A percentile compares a stretch with the other conserved stretches of the same genome.
Evolutionary conservation across 2,329 filamentous ascomycete genomes (phyloP).

Genomic region (Hirsutella thompsonii): DNA sequence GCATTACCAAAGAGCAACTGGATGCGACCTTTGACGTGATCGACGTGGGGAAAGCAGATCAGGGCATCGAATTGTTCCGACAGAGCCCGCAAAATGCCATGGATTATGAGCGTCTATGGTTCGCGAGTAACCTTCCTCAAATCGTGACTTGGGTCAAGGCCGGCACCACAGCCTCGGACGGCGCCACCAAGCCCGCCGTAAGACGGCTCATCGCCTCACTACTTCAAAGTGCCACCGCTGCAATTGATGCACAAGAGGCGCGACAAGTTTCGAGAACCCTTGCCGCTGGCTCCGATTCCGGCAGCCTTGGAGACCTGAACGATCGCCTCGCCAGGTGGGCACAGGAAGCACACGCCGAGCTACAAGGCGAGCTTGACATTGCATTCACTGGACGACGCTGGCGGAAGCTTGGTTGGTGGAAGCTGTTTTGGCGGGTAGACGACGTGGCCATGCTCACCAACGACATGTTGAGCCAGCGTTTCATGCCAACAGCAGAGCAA

Average conservation of each 20-base stretch:
- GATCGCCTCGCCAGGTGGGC: slow-evolving; percentile 58
- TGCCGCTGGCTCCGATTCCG: slow-evolving; percentile 18
- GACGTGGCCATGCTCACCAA: slow-evolving; percentile 75
- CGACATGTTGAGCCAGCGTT: slow-evolving; percentile 64
- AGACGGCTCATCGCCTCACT: slow-evolving; percentile 55
- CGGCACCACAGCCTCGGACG: slow-evolving; percentile 26
- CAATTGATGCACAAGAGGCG: slow-evolving; percentile 37
- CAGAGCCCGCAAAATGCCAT: slow-evolving; percentile 56
- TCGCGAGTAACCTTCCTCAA: slow-evolving; percentile 52
- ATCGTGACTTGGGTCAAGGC: slow-evolving; percentile 54
- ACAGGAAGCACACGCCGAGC: slow-evolving; percentile 66
- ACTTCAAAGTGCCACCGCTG: slow-evolving; percentile 37
- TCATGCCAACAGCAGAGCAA: slow-evolving; percentile 67
- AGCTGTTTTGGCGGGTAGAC: slow-evolving; percentile 88
- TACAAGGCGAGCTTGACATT: slow-evolving; percentile 65
- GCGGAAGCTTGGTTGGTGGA: slow-evolving; percentile 83
- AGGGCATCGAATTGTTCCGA: slow-evolving; percentile 55
- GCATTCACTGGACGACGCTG: slow-evolving; percentile 68
- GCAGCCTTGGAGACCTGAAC: slow-evolving; percentile 33
- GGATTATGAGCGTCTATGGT: slow-evolving; percentile 64
- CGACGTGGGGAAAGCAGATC: slow-evolving; percentile 48
- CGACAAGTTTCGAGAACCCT: slow-evolving; percentile 20
- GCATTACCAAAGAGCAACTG: slow-evolving; percentile 23
- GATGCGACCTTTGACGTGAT: slow-evolving; percentile 39
- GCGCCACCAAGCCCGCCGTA: slow-evolving; percentile 51